A percentile compares a stretch with the other conserved stretches of the same genome.
Conservation (phyloP, 176 grass and related monocot species). For the Aegilops speltoides region DNA sequence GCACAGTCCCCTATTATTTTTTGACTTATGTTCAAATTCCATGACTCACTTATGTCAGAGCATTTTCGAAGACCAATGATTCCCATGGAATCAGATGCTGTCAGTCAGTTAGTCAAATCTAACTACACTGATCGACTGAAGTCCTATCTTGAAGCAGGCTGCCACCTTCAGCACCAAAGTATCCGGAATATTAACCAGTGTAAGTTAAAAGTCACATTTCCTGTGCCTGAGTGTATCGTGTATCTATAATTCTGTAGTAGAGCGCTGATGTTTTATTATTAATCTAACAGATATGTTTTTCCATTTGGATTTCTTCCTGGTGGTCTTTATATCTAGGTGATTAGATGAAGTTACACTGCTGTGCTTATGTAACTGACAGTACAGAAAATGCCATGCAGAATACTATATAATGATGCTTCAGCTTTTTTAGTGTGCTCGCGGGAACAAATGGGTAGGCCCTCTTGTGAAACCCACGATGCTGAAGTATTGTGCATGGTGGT, state of each 20-base stretch:
- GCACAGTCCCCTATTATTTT: not conserved
- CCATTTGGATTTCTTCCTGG: not conserved
- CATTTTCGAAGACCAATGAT: constrained; percentile 42
- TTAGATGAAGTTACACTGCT: not conserved
- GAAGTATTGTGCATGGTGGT: not conserved
- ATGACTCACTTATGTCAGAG: constrained; percentile 23
- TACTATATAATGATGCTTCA: not conserved
- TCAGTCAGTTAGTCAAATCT: constrained; percentile 41
- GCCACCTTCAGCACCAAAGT: not conserved
- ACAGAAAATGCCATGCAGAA: not conserved
- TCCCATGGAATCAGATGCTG: constrained; percentile 15
- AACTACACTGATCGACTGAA: constrained; percentile 17
- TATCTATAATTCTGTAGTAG: not conserved
- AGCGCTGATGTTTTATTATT: not conserved
- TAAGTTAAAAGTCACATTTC: not conserved
- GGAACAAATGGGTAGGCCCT: not conserved
- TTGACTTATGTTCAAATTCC: not conserved
- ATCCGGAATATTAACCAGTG: not conserved
- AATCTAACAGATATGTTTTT: not conserved
- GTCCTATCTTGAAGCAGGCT: constrained; percentile 27
- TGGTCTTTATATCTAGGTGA: not conserved
- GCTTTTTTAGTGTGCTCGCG: not conserved
- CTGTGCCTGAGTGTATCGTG: not conserved
- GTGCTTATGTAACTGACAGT: not conserved
- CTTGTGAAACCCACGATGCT: not conserved